phyloP scores from a whole-genome alignment of 169 alveolate genomes.

The Eimeria brunetti region DNA sequence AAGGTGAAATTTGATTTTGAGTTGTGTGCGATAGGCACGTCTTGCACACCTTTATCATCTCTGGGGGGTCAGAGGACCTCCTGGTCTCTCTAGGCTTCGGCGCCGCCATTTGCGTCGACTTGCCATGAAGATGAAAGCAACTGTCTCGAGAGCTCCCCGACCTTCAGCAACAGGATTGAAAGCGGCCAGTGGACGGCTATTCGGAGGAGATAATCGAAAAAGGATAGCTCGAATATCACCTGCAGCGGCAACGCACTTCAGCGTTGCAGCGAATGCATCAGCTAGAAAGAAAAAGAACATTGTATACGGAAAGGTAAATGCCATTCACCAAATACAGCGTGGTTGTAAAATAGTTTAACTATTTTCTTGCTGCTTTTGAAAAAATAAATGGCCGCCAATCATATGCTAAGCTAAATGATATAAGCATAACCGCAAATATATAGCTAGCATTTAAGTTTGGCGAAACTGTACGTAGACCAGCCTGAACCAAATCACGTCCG shows the following conservation, averaged over 20 bases:
- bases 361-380: background rate
- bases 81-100: slow-evolving; percentile 36
- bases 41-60: slow-evolving; percentile 3
- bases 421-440: background rate
- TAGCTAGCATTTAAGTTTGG: background rate
- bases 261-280: background rate
- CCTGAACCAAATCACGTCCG: background rate
- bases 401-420: background rate
- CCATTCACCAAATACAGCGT: background rate
- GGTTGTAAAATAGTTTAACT: background rate
- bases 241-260: background rate
- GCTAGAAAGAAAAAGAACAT: background rate
- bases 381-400: background rate
- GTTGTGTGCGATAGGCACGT: background rate
- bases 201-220: background rate
- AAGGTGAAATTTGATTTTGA: background rate
- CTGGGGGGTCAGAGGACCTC: slow-evolving; percentile 35
- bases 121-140: background rate
- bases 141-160: background rate
- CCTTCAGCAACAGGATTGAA: background rate
- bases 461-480: background rate
- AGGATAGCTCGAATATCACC: background rate
- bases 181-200: background rate
- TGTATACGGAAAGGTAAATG: slow-evolving; percentile 24
- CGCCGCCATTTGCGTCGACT: slow-evolving; percentile 46